Percentiles rank a stretch among this genome's conserved stretches.
Evolutionary conservation across 2,329 filamentous ascomycete genomes (phyloP).

Genomic region (Xylariales sp.): DNA sequence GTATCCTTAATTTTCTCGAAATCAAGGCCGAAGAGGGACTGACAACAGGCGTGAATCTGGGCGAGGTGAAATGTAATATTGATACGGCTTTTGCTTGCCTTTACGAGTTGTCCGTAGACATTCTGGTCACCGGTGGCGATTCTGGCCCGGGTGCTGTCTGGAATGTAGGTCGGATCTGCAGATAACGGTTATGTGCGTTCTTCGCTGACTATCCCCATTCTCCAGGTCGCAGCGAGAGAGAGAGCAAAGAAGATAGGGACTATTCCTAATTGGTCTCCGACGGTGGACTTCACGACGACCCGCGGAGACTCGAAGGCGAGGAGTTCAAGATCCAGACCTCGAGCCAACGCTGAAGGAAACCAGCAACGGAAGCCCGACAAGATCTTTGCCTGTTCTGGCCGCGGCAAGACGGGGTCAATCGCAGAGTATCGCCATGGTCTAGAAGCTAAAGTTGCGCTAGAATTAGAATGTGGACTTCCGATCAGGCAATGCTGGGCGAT

Average conservation of each 20-base stretch:
- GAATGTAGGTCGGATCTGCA: constrained; percentile 45
- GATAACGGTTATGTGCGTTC: neutral
- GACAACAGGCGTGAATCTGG: constrained; percentile 53
- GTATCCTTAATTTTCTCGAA: constrained; percentile 68
- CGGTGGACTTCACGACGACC: constrained; percentile 50
- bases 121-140: constrained; percentile 76
- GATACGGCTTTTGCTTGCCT: constrained; percentile 77
- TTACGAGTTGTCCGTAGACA: constrained; percentile 63
- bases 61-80: constrained; percentile 67
- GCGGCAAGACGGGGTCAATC: constrained; percentile 57
- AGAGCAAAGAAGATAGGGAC: constrained; percentile 49
- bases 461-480: constrained; percentile 45
- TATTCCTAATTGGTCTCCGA: constrained; percentile 61
- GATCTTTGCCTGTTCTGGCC: constrained; percentile 64
- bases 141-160: constrained; percentile 74
- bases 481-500: constrained; percentile 53
- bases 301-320: constrained; percentile 28
- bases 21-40: constrained; percentile 55
- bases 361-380: constrained; percentile 40
- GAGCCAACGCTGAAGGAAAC: constrained; percentile 17
- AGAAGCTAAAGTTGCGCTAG: constrained; percentile 60
- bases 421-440: constrained; percentile 67
- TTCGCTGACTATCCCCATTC: constrained; percentile 8
- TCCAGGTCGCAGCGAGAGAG: constrained; percentile 50
- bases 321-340: constrained; percentile 39